Evolutionary conservation across 805 yeast species (phyloP).

Genomic region (Candida piceae): DNA sequence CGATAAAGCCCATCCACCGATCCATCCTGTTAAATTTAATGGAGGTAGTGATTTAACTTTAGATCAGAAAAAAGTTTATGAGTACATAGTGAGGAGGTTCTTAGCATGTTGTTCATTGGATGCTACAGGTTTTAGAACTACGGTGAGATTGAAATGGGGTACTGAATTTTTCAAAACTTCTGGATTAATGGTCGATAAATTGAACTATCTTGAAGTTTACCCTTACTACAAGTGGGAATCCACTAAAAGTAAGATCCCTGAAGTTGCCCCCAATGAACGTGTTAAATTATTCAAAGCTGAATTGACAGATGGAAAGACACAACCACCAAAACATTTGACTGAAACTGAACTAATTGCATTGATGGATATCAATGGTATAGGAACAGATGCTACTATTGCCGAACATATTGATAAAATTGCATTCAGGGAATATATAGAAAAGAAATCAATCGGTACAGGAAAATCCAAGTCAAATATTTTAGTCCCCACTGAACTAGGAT

Average conservation of each 20-base stretch:
- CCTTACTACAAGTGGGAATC: slow-evolving; percentile 77
- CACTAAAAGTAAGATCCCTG: slow-evolving; percentile 53
- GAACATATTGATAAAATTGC: slow-evolving; percentile 87
- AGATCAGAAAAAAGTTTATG: slow-evolving; percentile 71
- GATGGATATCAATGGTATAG: slow-evolving; percentile 97
- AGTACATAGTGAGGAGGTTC: slow-evolving; percentile 79
- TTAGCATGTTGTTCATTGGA: slow-evolving; percentile 90
- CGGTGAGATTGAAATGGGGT: slow-evolving; percentile 69
- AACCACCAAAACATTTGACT: slow-evolving; percentile 79
- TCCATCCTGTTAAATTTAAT: slow-evolving; percentile 67
- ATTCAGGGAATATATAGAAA: slow-evolving; percentile 59
- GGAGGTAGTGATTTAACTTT: slow-evolving; percentile 27
- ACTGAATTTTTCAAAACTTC: slow-evolving; percentile 63
- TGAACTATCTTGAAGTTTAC: slow-evolving; percentile 78
- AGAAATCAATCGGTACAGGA: slow-evolving; percentile 33
- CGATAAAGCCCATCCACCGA: slow-evolving; percentile 98
- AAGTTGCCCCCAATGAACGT: slow-evolving; percentile 50
- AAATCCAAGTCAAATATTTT: slow-evolving; percentile 39
- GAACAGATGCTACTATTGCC: slow-evolving; percentile 98
- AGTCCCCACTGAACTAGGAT: slow-evolving; percentile 79
- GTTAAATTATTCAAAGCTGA: slow-evolving; percentile 53
- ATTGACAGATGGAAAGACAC: slow-evolving; percentile 68
- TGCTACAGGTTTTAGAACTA: slow-evolving; percentile 71
- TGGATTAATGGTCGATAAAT: slow-evolving; percentile 70
- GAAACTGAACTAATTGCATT: slow-evolving; percentile 87